These are phyloP conservation scores for Cystobasidium ongulense DNA, from an alignment of 768 basidiomycete genomes.

Conservation along the genomic window DNA sequence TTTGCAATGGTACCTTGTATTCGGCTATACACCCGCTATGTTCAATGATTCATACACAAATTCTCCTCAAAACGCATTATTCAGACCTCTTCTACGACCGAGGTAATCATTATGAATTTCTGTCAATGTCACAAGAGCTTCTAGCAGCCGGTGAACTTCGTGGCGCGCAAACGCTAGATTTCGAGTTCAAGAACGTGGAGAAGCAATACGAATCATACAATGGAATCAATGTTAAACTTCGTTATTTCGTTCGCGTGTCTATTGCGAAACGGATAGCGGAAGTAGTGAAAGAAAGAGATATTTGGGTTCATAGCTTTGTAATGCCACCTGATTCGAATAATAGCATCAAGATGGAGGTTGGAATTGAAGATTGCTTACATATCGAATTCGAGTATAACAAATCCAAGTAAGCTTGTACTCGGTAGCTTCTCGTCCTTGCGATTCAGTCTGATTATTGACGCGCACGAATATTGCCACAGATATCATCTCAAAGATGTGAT, in stretches of 20 bases:
- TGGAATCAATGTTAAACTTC: conserved; percentile 93
- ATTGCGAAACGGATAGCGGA: conserved; percentile 88
- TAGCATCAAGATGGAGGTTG: conserved; percentile 99
- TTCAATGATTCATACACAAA: neutral
- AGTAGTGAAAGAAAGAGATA: conserved; percentile 80
- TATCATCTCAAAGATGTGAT: conserved; percentile 99
- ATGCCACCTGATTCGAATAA: conserved; percentile 98
- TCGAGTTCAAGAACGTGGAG: conserved; percentile 98
- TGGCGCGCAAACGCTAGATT: conserved; percentile 90
- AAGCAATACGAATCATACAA: conserved; percentile 98
- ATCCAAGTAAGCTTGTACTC: conserved; percentile 63
- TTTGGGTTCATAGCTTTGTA: conserved; percentile 97
- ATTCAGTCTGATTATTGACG: neutral
- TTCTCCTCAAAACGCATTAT: neutral
- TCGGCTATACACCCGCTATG: neutral
- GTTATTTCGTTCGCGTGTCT: conserved; percentile 84
- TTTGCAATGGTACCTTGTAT: neutral
- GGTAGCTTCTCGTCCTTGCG: conserved; percentile 15
- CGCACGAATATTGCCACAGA: conserved; percentile 48
- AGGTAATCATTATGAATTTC: conserved; percentile 95
- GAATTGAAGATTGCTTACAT: conserved; percentile 96
- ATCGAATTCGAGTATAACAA: conserved; percentile 99
- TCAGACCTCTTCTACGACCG: conserved; percentile 79
- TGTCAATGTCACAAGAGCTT: conserved; percentile 88
- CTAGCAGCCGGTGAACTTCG: conserved; percentile 96